phyloP scores from a whole-genome alignment of 768 basidiomycete genomes.

The Agaricus blazei region DNA sequence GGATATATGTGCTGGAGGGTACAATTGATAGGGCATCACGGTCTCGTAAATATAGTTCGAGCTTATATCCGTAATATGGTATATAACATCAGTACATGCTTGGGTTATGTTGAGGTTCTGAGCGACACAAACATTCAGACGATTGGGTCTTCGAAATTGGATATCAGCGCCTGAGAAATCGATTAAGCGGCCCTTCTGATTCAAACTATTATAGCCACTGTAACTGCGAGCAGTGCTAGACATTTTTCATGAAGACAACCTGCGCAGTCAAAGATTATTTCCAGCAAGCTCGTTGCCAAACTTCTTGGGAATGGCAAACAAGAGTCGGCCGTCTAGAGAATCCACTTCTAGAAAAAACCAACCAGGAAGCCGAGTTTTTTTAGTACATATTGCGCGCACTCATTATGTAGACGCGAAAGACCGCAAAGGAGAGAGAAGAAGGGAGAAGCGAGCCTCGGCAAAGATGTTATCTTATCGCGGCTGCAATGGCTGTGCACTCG shows the following conservation, averaged over 20 bases:
- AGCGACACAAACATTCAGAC: constrained; percentile 92
- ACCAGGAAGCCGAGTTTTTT: constrained; percentile 4
- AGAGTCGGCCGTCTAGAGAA: constrained; percentile 73
- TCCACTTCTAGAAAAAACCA: constrained; percentile 49
- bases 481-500: constrained; percentile 8
- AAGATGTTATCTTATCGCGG: constrained; percentile 6
- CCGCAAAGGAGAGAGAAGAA: background rate
- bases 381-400: constrained; percentile 5
- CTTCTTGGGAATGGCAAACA: constrained; percentile 98
- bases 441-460: constrained; percentile 3
- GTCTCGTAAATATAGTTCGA: background rate
- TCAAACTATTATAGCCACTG: constrained; percentile 12
- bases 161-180: constrained; percentile 78
- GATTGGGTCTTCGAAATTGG: constrained; percentile 81
- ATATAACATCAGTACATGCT: no score
- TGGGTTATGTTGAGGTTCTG: constrained; percentile 62
- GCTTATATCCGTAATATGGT: no score
- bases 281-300: background rate
- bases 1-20: background rate
- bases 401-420: background rate
- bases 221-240: constrained; percentile 77
- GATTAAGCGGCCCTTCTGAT: background rate
- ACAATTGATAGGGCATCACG: background rate
- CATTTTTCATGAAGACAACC: constrained; percentile 92
- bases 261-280: constrained; percentile 20